These are phyloP conservation scores for Limonomyces culmigenus DNA, from an alignment of 1,284 basidiomycete species.

Conservation along the genomic window DNA sequence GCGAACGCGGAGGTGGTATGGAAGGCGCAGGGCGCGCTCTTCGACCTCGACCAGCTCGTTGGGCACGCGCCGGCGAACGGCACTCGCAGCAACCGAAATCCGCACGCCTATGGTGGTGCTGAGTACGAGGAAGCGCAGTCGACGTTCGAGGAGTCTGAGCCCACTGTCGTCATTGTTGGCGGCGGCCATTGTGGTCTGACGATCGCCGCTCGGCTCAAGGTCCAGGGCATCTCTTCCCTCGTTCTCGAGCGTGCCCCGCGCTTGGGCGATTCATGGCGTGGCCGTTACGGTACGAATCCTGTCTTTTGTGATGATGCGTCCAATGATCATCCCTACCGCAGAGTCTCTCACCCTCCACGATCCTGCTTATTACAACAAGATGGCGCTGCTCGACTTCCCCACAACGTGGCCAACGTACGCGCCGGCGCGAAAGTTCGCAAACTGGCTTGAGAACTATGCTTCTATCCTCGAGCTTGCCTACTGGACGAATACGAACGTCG, in stretches of 20 bases:
- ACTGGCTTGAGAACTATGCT: constrained; percentile 55
- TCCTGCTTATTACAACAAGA: too few species aligned
- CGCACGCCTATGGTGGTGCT: constrained; percentile 24
- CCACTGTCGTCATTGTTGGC: constrained; percentile 38
- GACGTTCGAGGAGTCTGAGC: constrained; percentile 16
- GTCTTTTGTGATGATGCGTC: too few species aligned
- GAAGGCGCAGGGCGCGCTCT: constrained; percentile 42
- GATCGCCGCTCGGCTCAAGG: constrained; percentile 39
- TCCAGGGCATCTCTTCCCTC: constrained; percentile 31
- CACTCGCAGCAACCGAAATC: constrained; percentile 17
- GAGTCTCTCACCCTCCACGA: too few species aligned
- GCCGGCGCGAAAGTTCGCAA: constrained; percentile 42
- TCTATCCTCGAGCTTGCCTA: constrained; percentile 45
- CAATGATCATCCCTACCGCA: too few species aligned
- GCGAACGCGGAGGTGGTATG: constrained; percentile 20
- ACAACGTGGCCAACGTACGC: constrained; percentile 44
- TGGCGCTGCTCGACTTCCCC: constrained; percentile 44
- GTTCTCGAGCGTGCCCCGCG: constrained; percentile 35
- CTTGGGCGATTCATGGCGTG: constrained; percentile 43
- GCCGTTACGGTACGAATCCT: constrained; percentile 40
- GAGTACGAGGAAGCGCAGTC: too few species aligned
- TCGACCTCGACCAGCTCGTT: constrained; percentile 38
- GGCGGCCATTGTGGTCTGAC: constrained; percentile 51
- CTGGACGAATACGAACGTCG: constrained; percentile 40
- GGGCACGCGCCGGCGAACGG: constrained; percentile 29